Conservation (phyloP, 768 basidiomycete species). For the Boletus tomentosulus region DNA sequence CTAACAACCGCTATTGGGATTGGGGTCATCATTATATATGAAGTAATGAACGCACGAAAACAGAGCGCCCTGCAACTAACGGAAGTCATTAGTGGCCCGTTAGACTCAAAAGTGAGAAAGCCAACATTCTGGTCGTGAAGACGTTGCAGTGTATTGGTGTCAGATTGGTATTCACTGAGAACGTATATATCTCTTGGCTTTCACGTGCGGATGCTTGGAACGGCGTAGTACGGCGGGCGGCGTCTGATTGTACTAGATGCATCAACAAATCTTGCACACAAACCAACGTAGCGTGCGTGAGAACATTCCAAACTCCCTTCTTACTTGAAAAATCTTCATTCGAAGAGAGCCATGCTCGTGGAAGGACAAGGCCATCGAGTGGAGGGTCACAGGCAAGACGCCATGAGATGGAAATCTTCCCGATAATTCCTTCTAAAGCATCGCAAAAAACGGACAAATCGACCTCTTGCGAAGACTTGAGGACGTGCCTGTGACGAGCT, state of each 20-base stretch:
- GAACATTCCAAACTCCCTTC: not conserved
- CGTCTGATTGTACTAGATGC: slow-evolving; percentile 27
- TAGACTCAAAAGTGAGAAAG: not conserved
- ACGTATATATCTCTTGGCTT: slow-evolving; percentile 3
- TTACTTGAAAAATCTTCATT: slow-evolving; percentile 11
- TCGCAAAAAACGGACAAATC: slow-evolving; percentile 49
- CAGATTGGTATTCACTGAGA: slow-evolving; percentile 9
- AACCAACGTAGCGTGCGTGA: not conserved
- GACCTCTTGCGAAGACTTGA: slow-evolving; percentile 35
- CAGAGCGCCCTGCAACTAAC: slow-evolving; percentile 45
- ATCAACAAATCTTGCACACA: slow-evolving; percentile 25
- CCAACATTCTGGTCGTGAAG: slow-evolving; percentile 50
- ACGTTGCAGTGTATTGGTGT: slow-evolving; percentile 28
- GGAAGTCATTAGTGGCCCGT: not conserved
- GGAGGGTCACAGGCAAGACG: slow-evolving; percentile 11
- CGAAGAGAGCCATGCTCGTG: slow-evolving; percentile 48
- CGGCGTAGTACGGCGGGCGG: no score
- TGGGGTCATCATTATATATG: not conserved
- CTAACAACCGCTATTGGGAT: not conserved
- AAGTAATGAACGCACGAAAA: slow-evolving; percentile 37
- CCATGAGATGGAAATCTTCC: slow-evolving; percentile 36
- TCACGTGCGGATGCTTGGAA: no score
- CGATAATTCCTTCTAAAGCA: slow-evolving; percentile 46
- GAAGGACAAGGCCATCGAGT: slow-evolving; percentile 48
- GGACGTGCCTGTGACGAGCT: slow-evolving; percentile 39